phyloP scores from a whole-genome alignment of 768 basidiomycete genomes.

The Xerocomus potaroensis region DNA sequence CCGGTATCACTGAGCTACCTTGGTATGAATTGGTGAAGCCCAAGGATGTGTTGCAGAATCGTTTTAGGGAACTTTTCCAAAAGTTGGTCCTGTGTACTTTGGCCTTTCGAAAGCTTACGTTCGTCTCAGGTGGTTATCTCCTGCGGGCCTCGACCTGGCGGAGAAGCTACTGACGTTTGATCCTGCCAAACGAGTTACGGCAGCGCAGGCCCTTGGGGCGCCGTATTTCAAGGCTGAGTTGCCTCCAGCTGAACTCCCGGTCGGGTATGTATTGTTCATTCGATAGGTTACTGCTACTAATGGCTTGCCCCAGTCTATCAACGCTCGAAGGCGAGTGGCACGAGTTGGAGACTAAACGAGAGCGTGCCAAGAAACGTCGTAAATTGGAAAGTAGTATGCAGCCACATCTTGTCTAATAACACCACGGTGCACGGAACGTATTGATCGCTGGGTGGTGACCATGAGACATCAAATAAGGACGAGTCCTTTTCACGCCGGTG shows the following conservation, averaged over 20 bases:
- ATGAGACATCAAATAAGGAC: neutral
- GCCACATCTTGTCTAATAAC: constrained; percentile 33
- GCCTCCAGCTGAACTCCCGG: constrained; percentile 68
- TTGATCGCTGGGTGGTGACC: constrained; percentile 7
- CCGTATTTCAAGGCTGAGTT: constrained; percentile 83
- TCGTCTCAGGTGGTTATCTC: constrained; percentile 70
- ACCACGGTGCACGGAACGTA: constrained; percentile 17
- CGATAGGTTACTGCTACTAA: constrained; percentile 4
- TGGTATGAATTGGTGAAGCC: constrained; percentile 99
- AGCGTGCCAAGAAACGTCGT: constrained; percentile 77
- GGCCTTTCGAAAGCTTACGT: neutral
- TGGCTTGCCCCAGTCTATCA: constrained; percentile 50
- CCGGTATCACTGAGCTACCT: constrained; percentile 74
- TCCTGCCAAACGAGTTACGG: constrained; percentile 71
- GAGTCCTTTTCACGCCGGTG: constrained; percentile 16
- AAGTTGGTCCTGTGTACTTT: constrained; percentile 49
- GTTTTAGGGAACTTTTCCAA: constrained; percentile 80
- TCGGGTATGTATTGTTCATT: constrained; percentile 53
- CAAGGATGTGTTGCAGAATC: constrained; percentile 64
- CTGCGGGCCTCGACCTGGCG: constrained; percentile 83
- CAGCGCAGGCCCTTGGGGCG: constrained; percentile 72
- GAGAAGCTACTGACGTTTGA: constrained; percentile 78
- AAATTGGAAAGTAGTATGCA: constrained; percentile 51
- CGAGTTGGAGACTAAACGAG: constrained; percentile 92
- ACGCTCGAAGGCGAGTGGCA: constrained; percentile 95